These are phyloP conservation scores for Termitomyces eurrhizus DNA, from an alignment of 768 basidiomycete genomes.

Conservation along the genomic window DNA sequence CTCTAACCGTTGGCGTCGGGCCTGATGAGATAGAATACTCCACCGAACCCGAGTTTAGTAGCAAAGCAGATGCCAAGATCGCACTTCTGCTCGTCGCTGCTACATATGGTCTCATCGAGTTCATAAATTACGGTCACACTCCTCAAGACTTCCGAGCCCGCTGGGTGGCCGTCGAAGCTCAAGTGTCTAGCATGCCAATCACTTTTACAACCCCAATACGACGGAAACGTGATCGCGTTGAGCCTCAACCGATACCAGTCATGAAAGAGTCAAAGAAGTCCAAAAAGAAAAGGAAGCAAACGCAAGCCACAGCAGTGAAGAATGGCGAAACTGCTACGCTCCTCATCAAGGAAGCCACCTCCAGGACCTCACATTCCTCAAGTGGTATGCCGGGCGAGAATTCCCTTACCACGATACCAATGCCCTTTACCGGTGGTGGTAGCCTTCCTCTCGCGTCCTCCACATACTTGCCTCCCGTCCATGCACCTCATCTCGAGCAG, in stretches of 20 bases:
- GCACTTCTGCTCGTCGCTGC: background rate
- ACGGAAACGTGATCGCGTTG: background rate
- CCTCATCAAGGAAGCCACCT: background rate
- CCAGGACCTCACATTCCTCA: background rate
- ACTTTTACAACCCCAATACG: background rate
- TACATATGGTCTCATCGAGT: background rate
- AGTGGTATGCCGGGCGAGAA: background rate
- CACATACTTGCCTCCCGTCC: background rate
- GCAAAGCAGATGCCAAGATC: background rate
- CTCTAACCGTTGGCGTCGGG: background rate
- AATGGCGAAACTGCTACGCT: background rate
- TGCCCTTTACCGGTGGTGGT: background rate
- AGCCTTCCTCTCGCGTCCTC: background rate
- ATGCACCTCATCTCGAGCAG: background rate
- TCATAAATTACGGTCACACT: background rate
- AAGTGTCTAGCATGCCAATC: background rate
- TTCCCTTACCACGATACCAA: background rate
- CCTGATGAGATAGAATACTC: background rate
- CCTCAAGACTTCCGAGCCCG: background rate
- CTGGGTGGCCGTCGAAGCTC: background rate
- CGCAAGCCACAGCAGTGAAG: background rate
- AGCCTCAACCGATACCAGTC: background rate
- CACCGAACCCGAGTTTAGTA: background rate
- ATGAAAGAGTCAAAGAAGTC: background rate
- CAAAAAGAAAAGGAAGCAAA: constrained; percentile 2